Base-by-base conservation (phyloP, 75 land plant species). In the Pseudotsuga menziesii region DNA sequence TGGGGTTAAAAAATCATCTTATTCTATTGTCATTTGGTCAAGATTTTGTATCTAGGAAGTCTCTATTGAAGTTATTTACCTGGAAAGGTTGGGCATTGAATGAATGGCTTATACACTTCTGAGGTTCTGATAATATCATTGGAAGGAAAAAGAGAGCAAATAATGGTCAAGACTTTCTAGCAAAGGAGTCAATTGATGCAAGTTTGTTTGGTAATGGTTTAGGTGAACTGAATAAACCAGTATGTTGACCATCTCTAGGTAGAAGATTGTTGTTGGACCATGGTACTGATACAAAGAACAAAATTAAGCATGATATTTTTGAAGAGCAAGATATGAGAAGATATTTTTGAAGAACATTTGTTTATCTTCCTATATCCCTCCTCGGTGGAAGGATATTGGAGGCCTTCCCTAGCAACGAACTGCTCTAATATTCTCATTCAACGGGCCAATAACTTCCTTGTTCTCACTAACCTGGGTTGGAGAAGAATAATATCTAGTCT, bases 91-190 rank as follows among this genome's bases (percentile, higher is more conserved):
- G 62, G 70, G 16, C 55, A 59, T 16, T n/a, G n/a, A 58, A 48
- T 17, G n/a, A 35, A 67, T 69, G 72, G 17, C 72, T 36, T 41
- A 36, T 35, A 41, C 17, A 29, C 4, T 41, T 57, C 78, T 57
- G 80, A 86, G 88, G 58, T 60, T 9, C 73, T 82, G 85, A 84
- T 71, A 62, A 63, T 57, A 80, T 87, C n/a, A 83, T 84, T 5
- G 89, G 82, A 20, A 88, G 83, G 73, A 82, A 84, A 52, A 88
- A 84, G 71, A 84, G 67, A 61, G 15, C 80, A 2, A 75, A 74
- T 23, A 57, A 82, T 56, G 76, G 70, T 9, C 70, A 80, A 35
- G 79, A 67, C 25, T 58, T 75, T 14, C 7, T 64, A 15, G 82
- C 69, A 9, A 78, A 77, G 70, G 86, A 84, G 12, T 69, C 12